Evolutionary conservation across 306 rosid genomes (phyloP).

Genomic region (Pyrus pyrifolia): DNA sequence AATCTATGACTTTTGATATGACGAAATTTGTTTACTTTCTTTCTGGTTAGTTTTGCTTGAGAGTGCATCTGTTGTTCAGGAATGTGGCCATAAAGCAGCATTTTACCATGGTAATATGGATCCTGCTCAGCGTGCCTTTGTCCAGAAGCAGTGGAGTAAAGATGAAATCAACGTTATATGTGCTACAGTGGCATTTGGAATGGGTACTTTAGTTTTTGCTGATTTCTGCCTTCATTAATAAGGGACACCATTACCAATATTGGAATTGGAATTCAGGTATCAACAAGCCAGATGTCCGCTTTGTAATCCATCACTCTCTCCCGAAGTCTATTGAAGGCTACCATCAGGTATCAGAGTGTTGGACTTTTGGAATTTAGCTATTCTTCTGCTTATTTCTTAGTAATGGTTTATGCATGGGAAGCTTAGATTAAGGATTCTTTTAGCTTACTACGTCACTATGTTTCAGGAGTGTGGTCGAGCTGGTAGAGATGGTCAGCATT

Average conservation of each 20-base stretch:
- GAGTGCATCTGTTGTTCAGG: slow-evolving; percentile 47
- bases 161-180: slow-evolving; percentile 90
- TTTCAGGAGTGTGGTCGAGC: slow-evolving; percentile 98
- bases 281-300: slow-evolving; percentile 97
- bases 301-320: slow-evolving; percentile 94
- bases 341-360: slow-evolving; percentile 60
- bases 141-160: slow-evolving; percentile 98
- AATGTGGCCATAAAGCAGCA: slow-evolving; percentile 88
- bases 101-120: slow-evolving; percentile 97
- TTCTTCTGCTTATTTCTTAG: neutral
- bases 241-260: slow-evolving; percentile 20
- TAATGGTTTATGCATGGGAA: neutral
- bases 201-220: slow-evolving; percentile 60
- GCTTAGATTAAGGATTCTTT: neutral
- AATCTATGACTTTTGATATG: neutral
- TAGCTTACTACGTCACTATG: slow-evolving; percentile 18
- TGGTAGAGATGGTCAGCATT: slow-evolving; percentile 93
- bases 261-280: slow-evolving; percentile 62
- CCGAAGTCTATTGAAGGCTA: slow-evolving; percentile 98
- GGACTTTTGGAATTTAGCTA: neutral
- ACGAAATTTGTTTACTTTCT: neutral
- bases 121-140: slow-evolving; percentile 71
- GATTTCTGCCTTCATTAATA: slow-evolving; percentile 19
- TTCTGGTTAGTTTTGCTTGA: neutral
- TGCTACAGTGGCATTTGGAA: slow-evolving; percentile 99